These are phyloP conservation scores for Collybia nuda DNA, from an alignment of 768 basidiomycete genomes.

Conservation along the genomic window DNA sequence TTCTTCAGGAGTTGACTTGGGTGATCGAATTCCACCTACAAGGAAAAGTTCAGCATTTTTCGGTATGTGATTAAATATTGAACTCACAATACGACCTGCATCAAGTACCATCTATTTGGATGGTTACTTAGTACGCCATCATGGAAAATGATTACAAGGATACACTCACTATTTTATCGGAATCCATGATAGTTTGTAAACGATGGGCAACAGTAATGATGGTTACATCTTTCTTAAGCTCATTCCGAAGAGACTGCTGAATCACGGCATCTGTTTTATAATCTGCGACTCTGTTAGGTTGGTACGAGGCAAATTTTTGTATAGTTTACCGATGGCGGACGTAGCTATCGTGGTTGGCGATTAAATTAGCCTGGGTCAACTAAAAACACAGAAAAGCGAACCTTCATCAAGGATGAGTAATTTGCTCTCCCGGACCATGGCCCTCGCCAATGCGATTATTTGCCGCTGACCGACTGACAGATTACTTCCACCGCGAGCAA, in stretches of 20 bases:
- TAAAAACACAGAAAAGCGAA: slow-evolving; percentile 21
- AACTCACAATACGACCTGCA: slow-evolving; percentile 45
- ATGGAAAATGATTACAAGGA: not conserved
- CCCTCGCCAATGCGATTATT: slow-evolving; percentile 61
- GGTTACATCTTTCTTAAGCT: slow-evolving; percentile 59
- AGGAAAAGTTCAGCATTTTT: not conserved
- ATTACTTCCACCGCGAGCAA: slow-evolving; percentile 58
- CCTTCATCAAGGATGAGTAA: slow-evolving; percentile 65
- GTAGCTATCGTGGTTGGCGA: slow-evolving; percentile 27
- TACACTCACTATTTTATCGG: slow-evolving; percentile 47
- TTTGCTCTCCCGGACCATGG: slow-evolving; percentile 54
- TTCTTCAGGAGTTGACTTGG: slow-evolving; percentile 51
- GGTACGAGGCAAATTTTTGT: not conserved
- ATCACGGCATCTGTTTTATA: slow-evolving; percentile 66
- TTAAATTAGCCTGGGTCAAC: not conserved
- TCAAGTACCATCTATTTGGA: slow-evolving; percentile 45
- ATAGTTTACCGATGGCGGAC: slow-evolving; percentile 43
- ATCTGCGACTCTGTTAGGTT: slow-evolving; percentile 27
- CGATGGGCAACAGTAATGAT: slow-evolving; percentile 70
- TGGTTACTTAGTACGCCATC: not conserved
- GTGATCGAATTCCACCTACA: slow-evolving; percentile 54
- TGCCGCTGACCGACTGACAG: slow-evolving; percentile 79
- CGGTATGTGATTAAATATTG: not conserved
- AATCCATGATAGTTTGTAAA: slow-evolving; percentile 66
- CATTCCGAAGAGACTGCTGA: slow-evolving; percentile 63